These are phyloP conservation scores for Magnusiomyces tetraspermus DNA, from an alignment of 1,139 yeast genomes.

Conservation along the genomic window DNA sequence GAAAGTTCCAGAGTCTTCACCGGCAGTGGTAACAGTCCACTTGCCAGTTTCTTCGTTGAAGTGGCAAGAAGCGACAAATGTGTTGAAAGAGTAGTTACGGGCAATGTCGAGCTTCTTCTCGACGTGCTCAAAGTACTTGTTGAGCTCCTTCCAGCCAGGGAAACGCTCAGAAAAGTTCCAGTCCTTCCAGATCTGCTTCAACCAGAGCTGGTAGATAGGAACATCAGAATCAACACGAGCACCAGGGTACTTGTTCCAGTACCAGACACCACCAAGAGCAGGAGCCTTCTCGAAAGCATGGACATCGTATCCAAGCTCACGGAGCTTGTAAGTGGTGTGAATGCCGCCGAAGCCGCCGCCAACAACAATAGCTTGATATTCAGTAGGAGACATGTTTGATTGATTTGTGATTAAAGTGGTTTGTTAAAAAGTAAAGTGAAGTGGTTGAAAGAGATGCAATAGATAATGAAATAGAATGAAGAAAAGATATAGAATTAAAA, in stretches of 20 bases:
- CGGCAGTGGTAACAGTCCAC: slow-evolving; percentile 35
- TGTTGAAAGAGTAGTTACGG: slow-evolving; percentile 32
- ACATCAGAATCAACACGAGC: slow-evolving; percentile 43
- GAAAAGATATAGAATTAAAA: slow-evolving; percentile 17
- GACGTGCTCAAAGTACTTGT: slow-evolving; percentile 38
- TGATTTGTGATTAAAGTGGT: background rate
- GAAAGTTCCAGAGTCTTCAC: slow-evolving; percentile 12
- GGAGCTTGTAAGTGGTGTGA: slow-evolving; percentile 31
- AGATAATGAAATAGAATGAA: slow-evolving; percentile 23
- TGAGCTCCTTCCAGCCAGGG: slow-evolving; percentile 44
- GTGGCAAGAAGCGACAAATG: slow-evolving; percentile 28
- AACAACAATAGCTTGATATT: slow-evolving; percentile 33
- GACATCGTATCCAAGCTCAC: slow-evolving; percentile 32
- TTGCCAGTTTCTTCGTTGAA: slow-evolving; percentile 32
- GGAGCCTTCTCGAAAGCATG: slow-evolving; percentile 39
- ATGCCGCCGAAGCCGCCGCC: slow-evolving; percentile 47
- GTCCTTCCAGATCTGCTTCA: slow-evolving; percentile 36
- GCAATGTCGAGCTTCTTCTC: slow-evolving; percentile 34
- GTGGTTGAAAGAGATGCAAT: background rate
- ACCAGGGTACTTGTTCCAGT: slow-evolving; percentile 45
- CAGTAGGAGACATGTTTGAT: slow-evolving; percentile 6
- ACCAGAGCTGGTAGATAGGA: slow-evolving; percentile 44
- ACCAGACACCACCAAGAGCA: slow-evolving; percentile 49
- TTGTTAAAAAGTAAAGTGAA: background rate
- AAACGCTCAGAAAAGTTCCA: slow-evolving; percentile 37